Conservation (phyloP, 768 basidiomycete species). For the Piloderma croceum region DNA sequence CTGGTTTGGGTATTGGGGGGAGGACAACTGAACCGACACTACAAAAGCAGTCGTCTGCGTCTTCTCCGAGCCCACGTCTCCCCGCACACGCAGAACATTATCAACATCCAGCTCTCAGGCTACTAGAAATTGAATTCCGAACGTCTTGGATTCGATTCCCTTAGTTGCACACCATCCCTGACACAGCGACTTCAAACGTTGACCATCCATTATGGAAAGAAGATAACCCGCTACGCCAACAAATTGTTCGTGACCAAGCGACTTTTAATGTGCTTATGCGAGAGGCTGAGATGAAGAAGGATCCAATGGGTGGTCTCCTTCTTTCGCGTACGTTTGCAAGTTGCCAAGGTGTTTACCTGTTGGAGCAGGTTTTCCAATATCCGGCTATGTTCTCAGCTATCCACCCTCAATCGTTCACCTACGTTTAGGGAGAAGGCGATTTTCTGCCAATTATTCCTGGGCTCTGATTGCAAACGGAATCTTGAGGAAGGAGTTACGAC, state of each 20-base stretch:
- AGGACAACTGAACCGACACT: too few relatives aligned
- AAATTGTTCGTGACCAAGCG: slow-evolving; percentile 6
- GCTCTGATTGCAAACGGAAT: slow-evolving; percentile 6
- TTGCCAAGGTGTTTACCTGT: slow-evolving; percentile 5
- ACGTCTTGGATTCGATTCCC: too few relatives aligned
- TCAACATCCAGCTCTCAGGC: too few relatives aligned
- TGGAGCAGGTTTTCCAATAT: slow-evolving; percentile 4
- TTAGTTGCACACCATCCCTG: too few relatives aligned
- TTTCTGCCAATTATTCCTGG: slow-evolving; percentile 4
- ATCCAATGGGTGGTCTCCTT: not conserved
- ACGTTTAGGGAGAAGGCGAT: slow-evolving; percentile 7
- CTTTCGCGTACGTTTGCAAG: slow-evolving; percentile 3
- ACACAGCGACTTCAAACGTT: too few relatives aligned
- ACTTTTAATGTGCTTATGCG: slow-evolving; percentile 6
- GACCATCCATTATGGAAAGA: slow-evolving; percentile 7
- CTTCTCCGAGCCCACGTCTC: too few relatives aligned
- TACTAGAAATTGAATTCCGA: too few relatives aligned
- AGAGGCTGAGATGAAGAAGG: slow-evolving; percentile 3
- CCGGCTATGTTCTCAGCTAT: slow-evolving; percentile 4
- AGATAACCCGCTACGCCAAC: slow-evolving; percentile 5
- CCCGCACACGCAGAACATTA: too few relatives aligned
- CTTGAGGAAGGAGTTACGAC: too few relatives aligned
- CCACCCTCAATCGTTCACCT: slow-evolving; percentile 4
- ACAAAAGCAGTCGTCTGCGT: too few relatives aligned
- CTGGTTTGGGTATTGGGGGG: too few relatives aligned